phyloP scores from a whole-genome alignment of 495 filamentous ascomycete species.

The Durotheca rogersii region DNA sequence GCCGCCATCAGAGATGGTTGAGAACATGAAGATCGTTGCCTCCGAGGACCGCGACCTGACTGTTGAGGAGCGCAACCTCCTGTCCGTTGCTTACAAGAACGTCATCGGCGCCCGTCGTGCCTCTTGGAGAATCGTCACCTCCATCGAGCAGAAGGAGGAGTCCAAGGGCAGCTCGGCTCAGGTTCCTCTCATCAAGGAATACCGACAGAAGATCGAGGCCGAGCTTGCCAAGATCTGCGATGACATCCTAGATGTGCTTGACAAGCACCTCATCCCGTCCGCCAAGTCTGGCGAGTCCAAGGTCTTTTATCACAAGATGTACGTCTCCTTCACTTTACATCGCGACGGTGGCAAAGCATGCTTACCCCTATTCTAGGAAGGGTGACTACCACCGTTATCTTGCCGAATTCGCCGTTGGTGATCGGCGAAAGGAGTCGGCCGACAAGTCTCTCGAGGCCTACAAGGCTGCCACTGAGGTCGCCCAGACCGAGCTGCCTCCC shows the following conservation, averaged over 20 bases:
- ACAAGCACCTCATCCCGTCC: slow-evolving; percentile 93
- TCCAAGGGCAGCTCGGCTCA: slow-evolving; percentile 97
- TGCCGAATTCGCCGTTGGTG: slow-evolving; percentile 95
- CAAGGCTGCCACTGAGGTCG: slow-evolving; percentile 97
- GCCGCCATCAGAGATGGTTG: slow-evolving; percentile 84
- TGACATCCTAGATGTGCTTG: slow-evolving; percentile 95
- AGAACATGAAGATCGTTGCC: slow-evolving; percentile 99
- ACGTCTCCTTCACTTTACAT: slow-evolving; percentile 34
- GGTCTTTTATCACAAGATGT: slow-evolving; percentile 99
- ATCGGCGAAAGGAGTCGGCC: slow-evolving; percentile 96
- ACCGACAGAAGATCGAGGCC: slow-evolving; percentile 98
- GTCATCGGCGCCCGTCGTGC: slow-evolving; percentile 98
- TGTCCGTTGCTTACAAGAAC: slow-evolving; percentile 99
- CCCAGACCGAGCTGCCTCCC: slow-evolving; percentile 94
- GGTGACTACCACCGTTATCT: slow-evolving; percentile 99
- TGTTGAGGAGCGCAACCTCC: slow-evolving; percentile 98
- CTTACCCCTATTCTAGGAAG: slow-evolving; percentile 68
- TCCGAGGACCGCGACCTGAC: slow-evolving; percentile 96
- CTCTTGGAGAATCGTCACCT: slow-evolving; percentile 99
- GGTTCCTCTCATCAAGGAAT: slow-evolving; percentile 95
- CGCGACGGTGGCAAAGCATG: not conserved
- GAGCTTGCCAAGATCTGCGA: slow-evolving; percentile 99
- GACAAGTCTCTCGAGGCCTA: slow-evolving; percentile 97
- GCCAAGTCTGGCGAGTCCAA: slow-evolving; percentile 97
- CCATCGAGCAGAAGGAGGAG: slow-evolving; percentile 99